Conservation (phyloP, 1,139 yeast species). For the Candida gigantensis region DNA sequence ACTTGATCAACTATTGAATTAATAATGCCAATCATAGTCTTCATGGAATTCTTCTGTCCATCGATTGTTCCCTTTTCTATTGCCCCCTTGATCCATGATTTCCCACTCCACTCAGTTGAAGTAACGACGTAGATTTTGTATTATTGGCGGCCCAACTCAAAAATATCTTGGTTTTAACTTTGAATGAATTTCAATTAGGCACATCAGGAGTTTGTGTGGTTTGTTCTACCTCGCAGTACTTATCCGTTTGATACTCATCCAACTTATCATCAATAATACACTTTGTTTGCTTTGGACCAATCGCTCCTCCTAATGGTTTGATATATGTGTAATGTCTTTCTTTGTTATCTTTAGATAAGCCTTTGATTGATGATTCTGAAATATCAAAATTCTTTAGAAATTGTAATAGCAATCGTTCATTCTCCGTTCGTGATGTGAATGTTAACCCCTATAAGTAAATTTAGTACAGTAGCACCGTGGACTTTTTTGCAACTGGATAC, state of each 20-base stretch:
- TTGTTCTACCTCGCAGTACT: conserved; percentile 60
- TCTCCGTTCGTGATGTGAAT: too few species aligned
- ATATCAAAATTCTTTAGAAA: conserved; percentile 76
- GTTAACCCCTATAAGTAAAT: too few species aligned
- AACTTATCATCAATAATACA: conserved; percentile 77
- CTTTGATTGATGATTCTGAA: conserved; percentile 50
- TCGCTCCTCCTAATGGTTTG: conserved; percentile 79
- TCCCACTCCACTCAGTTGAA: conserved; percentile 85
- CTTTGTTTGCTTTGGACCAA: conserved; percentile 93
- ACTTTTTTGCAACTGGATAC: too few species aligned
- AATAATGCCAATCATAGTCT: conserved; percentile 58
- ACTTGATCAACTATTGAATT: conserved; percentile 41
- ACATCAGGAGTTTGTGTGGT: conserved; percentile 86
- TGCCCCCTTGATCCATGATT: conserved; percentile 88
- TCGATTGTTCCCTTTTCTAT: conserved; percentile 90
- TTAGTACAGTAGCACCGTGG: too few species aligned
- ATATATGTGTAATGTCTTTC: conserved; percentile 67
- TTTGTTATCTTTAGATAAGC: conserved; percentile 28
- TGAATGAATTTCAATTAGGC: conserved; percentile 86
- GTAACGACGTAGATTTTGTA: conserved; percentile 59
- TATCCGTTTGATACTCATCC: conserved; percentile 61
- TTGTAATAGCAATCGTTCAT: too few species aligned
- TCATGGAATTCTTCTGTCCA: conserved; percentile 79
- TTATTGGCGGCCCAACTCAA: conserved; percentile 80
- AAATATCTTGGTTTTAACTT: conserved; percentile 65